A percentile compares a stretch with the other conserved stretches of the same genome.
Conservation (phyloP, 2,329 filamentous ascomycete species). For the Hypoxylon sp. region DNA sequence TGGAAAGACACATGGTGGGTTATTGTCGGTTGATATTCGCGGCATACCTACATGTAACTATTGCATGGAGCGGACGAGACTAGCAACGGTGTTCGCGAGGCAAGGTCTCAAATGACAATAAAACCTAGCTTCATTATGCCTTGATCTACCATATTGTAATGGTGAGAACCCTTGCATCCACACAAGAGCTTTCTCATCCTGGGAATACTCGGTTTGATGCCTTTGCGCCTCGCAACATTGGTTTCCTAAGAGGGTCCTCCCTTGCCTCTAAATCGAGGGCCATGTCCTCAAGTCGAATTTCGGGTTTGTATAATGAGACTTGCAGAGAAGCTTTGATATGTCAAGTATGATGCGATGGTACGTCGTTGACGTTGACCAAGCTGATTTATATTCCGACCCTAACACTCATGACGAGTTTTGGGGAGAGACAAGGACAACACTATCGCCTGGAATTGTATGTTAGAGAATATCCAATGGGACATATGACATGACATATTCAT, state of each 20-base stretch:
- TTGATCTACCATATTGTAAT: not conserved
- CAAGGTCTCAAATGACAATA: conserved; percentile 3
- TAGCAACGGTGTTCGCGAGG: conserved; percentile 2
- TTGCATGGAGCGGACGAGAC: conserved; percentile 16
- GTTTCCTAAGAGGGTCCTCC: not conserved
- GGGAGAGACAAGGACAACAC: conserved; percentile 76
- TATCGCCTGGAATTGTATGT: conserved; percentile 64
- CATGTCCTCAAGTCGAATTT: not conserved
- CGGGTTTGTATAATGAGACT: conserved; percentile 1
- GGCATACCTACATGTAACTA: conserved; percentile 4
- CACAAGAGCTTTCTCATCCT: conserved; percentile 2
- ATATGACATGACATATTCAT: no score
- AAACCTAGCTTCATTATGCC: conserved; percentile 4
- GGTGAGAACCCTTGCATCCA: conserved; percentile 6
- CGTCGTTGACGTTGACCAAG: not conserved
- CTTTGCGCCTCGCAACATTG: not conserved
- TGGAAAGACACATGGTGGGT: conserved; percentile 7
- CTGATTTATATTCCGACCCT: not conserved
- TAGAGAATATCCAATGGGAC: conserved; percentile 38
- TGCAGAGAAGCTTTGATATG: no score
- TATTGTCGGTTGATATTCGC: conserved; percentile 1
- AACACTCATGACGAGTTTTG: conserved; percentile 55
- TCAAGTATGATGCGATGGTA: no score
- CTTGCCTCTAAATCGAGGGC: conserved; percentile 5
- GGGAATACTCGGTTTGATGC: conserved; percentile 1